These are phyloP conservation scores for Chloranthus sessilifolius DNA, from an alignment of 164 flowering plant species.

Conservation along the genomic window DNA sequence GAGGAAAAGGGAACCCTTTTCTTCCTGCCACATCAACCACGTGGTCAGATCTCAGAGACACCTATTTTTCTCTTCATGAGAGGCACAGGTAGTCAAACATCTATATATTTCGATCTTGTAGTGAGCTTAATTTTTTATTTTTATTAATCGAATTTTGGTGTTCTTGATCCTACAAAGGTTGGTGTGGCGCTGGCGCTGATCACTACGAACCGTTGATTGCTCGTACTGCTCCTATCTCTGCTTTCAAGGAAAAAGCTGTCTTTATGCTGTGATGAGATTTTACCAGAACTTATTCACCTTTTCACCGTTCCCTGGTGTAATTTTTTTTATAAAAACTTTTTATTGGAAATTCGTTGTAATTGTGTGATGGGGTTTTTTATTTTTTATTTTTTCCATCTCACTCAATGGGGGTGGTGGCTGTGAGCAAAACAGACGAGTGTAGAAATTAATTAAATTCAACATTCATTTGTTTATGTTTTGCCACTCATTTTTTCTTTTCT, in stretches of 20 bases:
- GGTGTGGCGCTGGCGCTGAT: constrained; percentile 90
- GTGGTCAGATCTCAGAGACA: constrained; percentile 50
- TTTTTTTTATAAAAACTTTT: no score
- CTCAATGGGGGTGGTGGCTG: no score
- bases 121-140: neutral
- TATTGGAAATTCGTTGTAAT: no score
- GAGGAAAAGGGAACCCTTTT: constrained; percentile 51
- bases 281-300: no score
- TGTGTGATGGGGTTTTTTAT: no score
- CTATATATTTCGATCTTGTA: neutral
- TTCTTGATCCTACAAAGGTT: constrained; percentile 45
- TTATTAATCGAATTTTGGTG: neutral
- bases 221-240: constrained; percentile 31
- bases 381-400: no score
- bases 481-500: no score
- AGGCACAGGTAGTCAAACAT: constrained; percentile 60
- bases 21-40: constrained; percentile 32
- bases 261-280: constrained; percentile 44
- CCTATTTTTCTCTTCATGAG: constrained; percentile 86
- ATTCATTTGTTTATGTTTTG: no score
- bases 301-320: no score
- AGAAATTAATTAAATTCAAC: no score
- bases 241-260: constrained; percentile 66
- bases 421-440: no score
- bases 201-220: constrained; percentile 87